These are phyloP conservation scores for Pleurotus salmoneostramineus DNA, from an alignment of 768 basidiomycete species.

Conservation along the genomic window DNA sequence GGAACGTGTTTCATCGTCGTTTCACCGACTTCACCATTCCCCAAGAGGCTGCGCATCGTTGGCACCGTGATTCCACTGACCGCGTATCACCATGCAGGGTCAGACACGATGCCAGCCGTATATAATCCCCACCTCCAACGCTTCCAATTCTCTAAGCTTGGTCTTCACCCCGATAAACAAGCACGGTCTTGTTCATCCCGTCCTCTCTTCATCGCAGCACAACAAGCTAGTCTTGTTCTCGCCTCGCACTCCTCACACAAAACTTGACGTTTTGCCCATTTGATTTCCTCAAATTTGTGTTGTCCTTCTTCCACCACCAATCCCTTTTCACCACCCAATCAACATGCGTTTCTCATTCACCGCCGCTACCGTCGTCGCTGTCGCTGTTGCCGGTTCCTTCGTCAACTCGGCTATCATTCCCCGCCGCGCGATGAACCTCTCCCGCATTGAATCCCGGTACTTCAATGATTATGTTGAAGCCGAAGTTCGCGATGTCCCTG, in stretches of 20 bases:
- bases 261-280: slow-evolving; percentile 9
- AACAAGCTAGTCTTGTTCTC: slow-evolving; percentile 9
- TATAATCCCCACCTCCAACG: neutral
- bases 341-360: slow-evolving; percentile 8
- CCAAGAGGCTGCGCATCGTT: neutral
- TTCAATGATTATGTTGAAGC: slow-evolving; percentile 6
- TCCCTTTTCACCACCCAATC: neutral
- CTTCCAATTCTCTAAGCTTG: slow-evolving; percentile 6
- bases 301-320: neutral
- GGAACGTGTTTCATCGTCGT: slow-evolving; percentile 3
- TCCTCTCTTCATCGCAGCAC: slow-evolving; percentile 6
- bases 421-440: slow-evolving; percentile 4
- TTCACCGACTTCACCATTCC: slow-evolving; percentile 5
- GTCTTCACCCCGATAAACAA: slow-evolving; percentile 9
- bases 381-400: slow-evolving; percentile 5
- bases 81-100: neutral
- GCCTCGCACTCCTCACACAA: slow-evolving; percentile 2
- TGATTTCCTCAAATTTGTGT: slow-evolving; percentile 6
- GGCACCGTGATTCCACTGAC: neutral
- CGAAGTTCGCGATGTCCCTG: neutral
- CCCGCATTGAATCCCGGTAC: neutral
- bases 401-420: slow-evolving; percentile 8
- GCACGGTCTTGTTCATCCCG: slow-evolving; percentile 7
- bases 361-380: slow-evolving; percentile 7
- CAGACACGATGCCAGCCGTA: slow-evolving; percentile 2